phyloP scores from a whole-genome alignment of 805 yeast species.

The Yarrowia sp. region DNA sequence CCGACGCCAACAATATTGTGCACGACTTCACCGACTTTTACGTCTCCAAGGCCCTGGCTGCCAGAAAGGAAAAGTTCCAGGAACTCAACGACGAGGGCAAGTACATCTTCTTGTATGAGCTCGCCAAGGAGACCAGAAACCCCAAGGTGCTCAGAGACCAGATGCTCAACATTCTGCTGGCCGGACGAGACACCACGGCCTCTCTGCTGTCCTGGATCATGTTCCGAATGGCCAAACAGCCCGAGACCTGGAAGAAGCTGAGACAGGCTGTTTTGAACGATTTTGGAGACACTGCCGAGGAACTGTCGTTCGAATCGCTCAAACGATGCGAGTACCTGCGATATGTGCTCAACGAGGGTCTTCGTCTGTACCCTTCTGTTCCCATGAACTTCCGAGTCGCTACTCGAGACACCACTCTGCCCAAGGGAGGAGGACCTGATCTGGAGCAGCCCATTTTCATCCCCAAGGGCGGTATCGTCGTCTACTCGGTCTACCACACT shows the following conservation, averaged over 20 bases:
- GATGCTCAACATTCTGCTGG: constrained; percentile 58
- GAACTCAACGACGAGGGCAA: constrained; percentile 49
- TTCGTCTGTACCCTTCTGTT: constrained; percentile 61
- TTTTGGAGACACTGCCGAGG: constrained; percentile 50
- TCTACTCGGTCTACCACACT: constrained; percentile 53
- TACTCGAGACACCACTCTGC: constrained; percentile 56
- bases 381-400: constrained; percentile 60
- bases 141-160: constrained; percentile 59
- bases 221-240: constrained; percentile 55
- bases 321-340: constrained; percentile 58
- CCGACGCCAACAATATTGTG: constrained; percentile 48
- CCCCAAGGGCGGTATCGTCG: constrained; percentile 55
- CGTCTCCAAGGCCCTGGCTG: constrained; percentile 52
- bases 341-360: constrained; percentile 57
- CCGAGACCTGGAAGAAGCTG: constrained; percentile 48
- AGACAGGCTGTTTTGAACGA: constrained; percentile 52
- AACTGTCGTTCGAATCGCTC: constrained; percentile 56
- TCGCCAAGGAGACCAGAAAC: constrained; percentile 58
- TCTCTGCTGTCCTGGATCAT: constrained; percentile 56
- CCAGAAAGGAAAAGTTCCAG: constrained; percentile 38
- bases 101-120: constrained; percentile 58
- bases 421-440: constrained; percentile 60
- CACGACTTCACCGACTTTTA: constrained; percentile 53
- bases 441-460: constrained; percentile 52
- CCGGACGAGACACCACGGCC: constrained; percentile 66